Base-by-base conservation (phyloP, 176 grass and related monocot species). In the Raddia distichophylla region DNA sequence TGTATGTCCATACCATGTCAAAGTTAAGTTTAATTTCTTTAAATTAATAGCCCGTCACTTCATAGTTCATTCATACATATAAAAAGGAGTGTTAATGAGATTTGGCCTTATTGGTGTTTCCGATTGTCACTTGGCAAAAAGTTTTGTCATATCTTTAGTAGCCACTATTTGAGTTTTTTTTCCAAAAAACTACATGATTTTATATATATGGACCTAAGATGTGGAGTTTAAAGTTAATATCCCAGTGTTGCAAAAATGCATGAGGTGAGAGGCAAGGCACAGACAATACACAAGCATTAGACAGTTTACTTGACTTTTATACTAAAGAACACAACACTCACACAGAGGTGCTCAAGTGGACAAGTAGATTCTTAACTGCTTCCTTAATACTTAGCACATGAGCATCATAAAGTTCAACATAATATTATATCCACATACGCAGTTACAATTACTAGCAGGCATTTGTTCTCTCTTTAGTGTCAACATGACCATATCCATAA, bases 281-380 rank as follows among this genome's bases (percentile, higher is more conserved):
- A 72, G 27, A 67, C 43, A 67, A 73, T 73, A 34, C 0, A 22
- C 67, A 4, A 57, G 27, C 18, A 82, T 53, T 50, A 72, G 12
- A 17, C 15, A 58, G 50, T 69, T 18, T 14, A 77, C 54, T 70
- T 67, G 19, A 4, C 10, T 67, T 74, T 34, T 60, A 19, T 79
- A 17, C 45, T 5, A 46, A 71, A 10, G 22, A 82, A 71, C 16
- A 63, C 20, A 18, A 35, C 62, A 45, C 20, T 5, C 61, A 72
- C 51, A 74, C 16, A 77, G 11, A 69, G 32, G 73, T 47, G 7
- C 47, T 77, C 70, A 69, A 11, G 51, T 19, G 7, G 63, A 69
- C 69, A 62, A 27, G 32, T 64, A 47, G 16, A 43, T 69, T 69
- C 53, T 59, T 77, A 77, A 77, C 54, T 74, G 13, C 54, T 66